Percentiles rank a stretch among this genome's conserved stretches.
Conservation (phyloP, 2,329 filamentous ascomycete genomes). For the Cladosporium cucumerinum region DNA sequence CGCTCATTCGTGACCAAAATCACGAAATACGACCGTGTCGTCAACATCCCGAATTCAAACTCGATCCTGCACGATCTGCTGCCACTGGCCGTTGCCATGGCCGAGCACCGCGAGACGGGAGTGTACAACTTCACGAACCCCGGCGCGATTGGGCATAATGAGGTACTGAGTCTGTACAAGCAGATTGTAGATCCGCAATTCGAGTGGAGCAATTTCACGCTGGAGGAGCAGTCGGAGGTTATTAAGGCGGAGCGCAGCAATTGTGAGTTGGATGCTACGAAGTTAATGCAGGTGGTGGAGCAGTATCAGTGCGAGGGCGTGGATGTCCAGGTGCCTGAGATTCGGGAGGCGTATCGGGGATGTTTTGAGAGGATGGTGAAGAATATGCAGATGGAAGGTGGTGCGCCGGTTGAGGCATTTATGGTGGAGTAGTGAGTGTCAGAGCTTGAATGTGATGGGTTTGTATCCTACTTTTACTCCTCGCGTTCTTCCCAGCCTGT, state of each 20-base stretch:
- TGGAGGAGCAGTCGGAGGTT: constrained; percentile 65
- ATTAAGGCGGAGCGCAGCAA: constrained; percentile 66
- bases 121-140: constrained; percentile 71
- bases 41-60: constrained; percentile 67
- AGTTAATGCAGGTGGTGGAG: constrained; percentile 58
- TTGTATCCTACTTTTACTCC: not conserved
- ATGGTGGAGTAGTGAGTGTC: not conserved
- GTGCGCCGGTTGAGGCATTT: constrained; percentile 13
- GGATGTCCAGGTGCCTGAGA: constrained; percentile 56
- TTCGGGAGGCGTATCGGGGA: constrained; percentile 58
- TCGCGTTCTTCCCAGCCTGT: constrained; percentile 23
- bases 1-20: constrained; percentile 71
- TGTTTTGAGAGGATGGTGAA: constrained; percentile 61
- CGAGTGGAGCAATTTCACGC: constrained; percentile 62
- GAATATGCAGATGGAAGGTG: constrained; percentile 16
- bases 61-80: constrained; percentile 64
- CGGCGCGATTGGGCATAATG: constrained; percentile 68
- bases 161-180: constrained; percentile 61
- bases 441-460: not conserved
- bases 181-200: constrained; percentile 60
- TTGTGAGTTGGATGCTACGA: constrained; percentile 60
- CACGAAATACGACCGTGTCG: constrained; percentile 60
- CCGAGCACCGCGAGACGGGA: constrained; percentile 60
- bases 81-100: constrained; percentile 58
- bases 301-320: constrained; percentile 45